Percentiles rank a stretch among this genome's conserved stretches.
Evolutionary conservation across 805 yeast species (phyloP).

Genomic region (Sugiyamaella qingdaonensis): DNA sequence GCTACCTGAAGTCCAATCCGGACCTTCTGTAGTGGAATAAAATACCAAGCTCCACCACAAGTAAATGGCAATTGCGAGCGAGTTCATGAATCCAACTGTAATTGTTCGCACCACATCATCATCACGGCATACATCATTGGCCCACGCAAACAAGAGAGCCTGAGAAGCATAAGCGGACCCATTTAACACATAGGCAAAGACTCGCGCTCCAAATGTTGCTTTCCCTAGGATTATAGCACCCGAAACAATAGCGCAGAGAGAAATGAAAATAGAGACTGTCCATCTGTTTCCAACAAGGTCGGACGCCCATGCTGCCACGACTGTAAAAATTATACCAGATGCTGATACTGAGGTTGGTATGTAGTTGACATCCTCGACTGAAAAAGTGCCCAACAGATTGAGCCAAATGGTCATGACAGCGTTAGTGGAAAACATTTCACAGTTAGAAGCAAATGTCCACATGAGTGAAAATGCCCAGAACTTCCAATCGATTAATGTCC

Average conservation of each 20-base stretch:
- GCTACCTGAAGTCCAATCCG: background rate
- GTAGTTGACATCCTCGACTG: constrained; percentile 6
- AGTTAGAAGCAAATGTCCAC: background rate
- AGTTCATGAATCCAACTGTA: background rate
- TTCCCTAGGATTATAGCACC: constrained; percentile 6
- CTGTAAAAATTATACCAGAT: constrained; percentile 2
- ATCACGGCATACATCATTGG: constrained; percentile 8
- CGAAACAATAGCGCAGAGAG: constrained; percentile 1
- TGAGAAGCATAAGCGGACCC: constrained; percentile 4
- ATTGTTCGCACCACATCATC: background rate
- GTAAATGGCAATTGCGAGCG: background rate
- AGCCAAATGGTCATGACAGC: constrained; percentile 49
- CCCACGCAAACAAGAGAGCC: constrained; percentile 11
- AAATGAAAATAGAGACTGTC: constrained; percentile 1
- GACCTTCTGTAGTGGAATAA: background rate
- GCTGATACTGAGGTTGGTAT: constrained; percentile 9
- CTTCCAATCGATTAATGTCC: background rate
- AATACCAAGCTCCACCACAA: background rate
- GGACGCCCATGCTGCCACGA: background rate
- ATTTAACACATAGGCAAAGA: constrained; percentile 2
- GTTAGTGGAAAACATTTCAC: background rate
- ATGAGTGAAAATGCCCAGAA: background rate
- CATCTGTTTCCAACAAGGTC: constrained; percentile 4
- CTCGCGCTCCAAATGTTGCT: constrained; percentile 6
- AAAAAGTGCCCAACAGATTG: background rate